Conservation (phyloP, 495 filamentous ascomycete genomes). For the Penicillium crystallinum region DNA sequence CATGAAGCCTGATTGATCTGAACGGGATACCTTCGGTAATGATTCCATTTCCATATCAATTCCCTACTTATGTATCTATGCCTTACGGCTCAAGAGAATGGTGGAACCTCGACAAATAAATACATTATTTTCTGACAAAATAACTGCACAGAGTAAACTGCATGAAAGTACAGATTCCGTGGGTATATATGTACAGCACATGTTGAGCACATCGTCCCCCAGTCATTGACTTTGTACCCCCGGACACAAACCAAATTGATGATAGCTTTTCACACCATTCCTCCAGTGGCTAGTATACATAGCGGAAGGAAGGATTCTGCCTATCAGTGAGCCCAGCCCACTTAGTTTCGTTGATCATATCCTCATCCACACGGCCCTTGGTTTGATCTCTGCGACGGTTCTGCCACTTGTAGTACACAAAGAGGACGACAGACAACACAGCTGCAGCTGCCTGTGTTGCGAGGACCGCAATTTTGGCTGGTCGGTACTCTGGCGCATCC, state of each 20-base stretch:
- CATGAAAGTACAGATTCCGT: too few relatives aligned
- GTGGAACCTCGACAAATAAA: too few relatives aligned
- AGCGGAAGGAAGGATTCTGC: constrained; percentile 38
- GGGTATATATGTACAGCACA: too few relatives aligned
- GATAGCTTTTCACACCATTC: not conserved
- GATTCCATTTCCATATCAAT: too few relatives aligned
- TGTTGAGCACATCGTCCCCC: too few relatives aligned
- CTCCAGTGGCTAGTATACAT: constrained; percentile 32
- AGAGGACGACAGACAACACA: constrained; percentile 34
- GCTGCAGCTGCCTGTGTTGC: constrained; percentile 43
- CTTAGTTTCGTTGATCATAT: constrained; percentile 20
- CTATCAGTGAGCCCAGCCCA: constrained; percentile 43
- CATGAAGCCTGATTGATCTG: too few relatives aligned
- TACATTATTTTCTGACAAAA: not conserved
- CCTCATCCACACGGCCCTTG: constrained; percentile 15
- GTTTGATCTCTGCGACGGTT: constrained; percentile 36
- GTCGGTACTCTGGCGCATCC: constrained; percentile 56
- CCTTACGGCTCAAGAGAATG: too few relatives aligned
- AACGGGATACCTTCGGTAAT: too few relatives aligned
- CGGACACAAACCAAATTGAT: not conserved
- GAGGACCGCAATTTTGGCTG: constrained; percentile 58
- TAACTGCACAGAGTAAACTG: too few relatives aligned
- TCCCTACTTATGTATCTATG: too few relatives aligned
- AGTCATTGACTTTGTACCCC: too few relatives aligned
- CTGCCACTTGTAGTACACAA: constrained; percentile 41